Base-by-base conservation (phyloP, 495 filamentous ascomycete genomes). In the Tuber calosporum region DNA sequence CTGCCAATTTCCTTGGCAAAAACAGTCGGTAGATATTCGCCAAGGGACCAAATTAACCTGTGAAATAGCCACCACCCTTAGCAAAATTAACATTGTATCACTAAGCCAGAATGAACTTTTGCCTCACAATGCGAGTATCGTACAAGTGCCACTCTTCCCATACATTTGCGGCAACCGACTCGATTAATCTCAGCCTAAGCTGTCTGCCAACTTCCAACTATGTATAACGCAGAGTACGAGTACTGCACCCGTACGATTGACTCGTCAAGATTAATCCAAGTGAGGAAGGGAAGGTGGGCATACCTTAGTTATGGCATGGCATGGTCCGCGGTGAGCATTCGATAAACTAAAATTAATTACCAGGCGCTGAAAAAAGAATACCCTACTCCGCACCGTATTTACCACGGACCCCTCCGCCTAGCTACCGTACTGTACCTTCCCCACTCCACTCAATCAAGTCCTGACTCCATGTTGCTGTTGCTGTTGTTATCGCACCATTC, bases 401-500 rank as follows among this genome's bases (percentile, higher is more conserved):
- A 3, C 17, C 53, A 62, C 26, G n/a, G 53, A 34, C 53, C 53
- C 26, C 53, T 62, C 53, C 53, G 26, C 26, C 26, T 15, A 0
- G 53, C 26, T 4, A 4, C 53, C 26, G 8, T 26, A 6, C 53
- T 22, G 7, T n/a, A 26, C 48, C 13, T 62, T 34, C 53, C 53
- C 26, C n/a, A 30, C n/a, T 17, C 26, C 26, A 62, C 53, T 17
- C 53, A 62, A 17, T 26, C 53, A 62, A 17, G n/a, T 3, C 53
- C 13, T 30, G 53, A 62, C 53, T 34, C 53, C n/a, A 17, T 17
- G 11, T 15, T 34, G 53, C 6, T 62, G 53, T 13, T 17, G 11
- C 15, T 34, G 53, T 17, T 62, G 53, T 62, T 62, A 62, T 62
- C 53, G 53, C 53, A 34, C 53, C 53, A 62, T 62, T 62, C n/a